Evolutionary conservation across 768 basidiomycete species (phyloP).

Genomic region (Boletus sp.): DNA sequence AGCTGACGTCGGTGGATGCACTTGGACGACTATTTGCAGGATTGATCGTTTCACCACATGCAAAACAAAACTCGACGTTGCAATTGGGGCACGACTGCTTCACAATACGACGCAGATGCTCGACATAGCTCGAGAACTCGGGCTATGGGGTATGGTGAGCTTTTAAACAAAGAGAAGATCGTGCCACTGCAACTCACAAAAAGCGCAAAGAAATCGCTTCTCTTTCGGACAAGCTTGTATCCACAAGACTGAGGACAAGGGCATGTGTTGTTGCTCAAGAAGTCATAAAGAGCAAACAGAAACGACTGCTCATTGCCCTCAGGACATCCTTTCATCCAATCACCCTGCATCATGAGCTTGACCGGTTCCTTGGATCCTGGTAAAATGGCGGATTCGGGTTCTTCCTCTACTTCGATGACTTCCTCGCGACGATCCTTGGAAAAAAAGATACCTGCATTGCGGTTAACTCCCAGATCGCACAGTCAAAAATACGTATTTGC

Average conservation of each 20-base stretch:
- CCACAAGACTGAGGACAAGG: constrained; percentile 79
- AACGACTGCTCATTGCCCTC: constrained; percentile 90
- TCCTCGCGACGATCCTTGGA: constrained; percentile 92
- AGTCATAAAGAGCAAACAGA: constrained; percentile 80
- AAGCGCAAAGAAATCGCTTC: constrained; percentile 79
- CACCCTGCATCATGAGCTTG: constrained; percentile 79
- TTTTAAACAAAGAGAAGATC: neutral
- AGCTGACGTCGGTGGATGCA: constrained; percentile 48
- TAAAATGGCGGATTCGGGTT: constrained; percentile 52
- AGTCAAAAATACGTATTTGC: constrained; percentile 36
- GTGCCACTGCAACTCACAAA: constrained; percentile 54
- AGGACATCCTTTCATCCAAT: constrained; percentile 98
- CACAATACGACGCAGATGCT: constrained; percentile 57
- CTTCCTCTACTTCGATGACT: constrained; percentile 89
- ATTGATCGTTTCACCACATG: constrained; percentile 69
- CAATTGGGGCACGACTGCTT: constrained; percentile 64
- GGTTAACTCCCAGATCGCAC: constrained; percentile 6
- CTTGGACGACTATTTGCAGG: constrained; percentile 43
- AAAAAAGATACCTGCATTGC: constrained; percentile 77
- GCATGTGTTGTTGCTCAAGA: constrained; percentile 62
- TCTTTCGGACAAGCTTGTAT: constrained; percentile 53
- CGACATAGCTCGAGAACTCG: constrained; percentile 68
- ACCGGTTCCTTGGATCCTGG: constrained; percentile 44
- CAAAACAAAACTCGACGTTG: constrained; percentile 61
- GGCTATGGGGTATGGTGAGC: constrained; percentile 44